Percentiles rank a stretch among this genome's conserved stretches.
Evolutionary conservation across 805 yeast genomes (phyloP).

Genomic region (Kockiozyma suomiensis): DNA sequence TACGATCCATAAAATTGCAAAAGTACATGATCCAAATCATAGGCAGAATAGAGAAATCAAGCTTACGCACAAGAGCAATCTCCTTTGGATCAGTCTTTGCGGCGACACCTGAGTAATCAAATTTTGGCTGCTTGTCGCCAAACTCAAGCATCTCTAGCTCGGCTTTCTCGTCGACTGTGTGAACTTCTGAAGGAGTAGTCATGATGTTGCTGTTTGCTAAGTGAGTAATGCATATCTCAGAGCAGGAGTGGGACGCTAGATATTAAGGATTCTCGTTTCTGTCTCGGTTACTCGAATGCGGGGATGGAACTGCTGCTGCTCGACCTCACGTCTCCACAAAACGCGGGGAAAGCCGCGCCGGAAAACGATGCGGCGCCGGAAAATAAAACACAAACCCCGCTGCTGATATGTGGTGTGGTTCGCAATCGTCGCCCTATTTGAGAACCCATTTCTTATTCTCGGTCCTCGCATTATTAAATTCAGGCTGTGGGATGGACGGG

Average conservation of each 20-base stretch:
- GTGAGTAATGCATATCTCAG: no score
- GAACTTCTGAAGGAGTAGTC: neutral
- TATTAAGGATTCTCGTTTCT: no score
- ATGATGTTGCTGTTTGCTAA: neutral
- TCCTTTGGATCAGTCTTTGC: conserved; percentile 38
- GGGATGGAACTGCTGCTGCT: neutral
- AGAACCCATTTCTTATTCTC: no score
- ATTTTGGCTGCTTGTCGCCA: neutral
- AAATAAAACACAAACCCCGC: no score
- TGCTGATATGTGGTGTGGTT: neutral
- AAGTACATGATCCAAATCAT: conserved; percentile 55
- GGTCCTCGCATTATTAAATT: no score
- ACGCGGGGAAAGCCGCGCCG: conserved; percentile 2
- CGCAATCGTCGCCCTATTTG: neutral
- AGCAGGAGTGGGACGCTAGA: no score
- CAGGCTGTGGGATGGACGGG: no score
- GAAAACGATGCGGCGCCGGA: neutral
- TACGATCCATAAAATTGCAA: conserved; percentile 48
- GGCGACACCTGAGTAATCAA: conserved; percentile 16
- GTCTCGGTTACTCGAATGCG: neutral
- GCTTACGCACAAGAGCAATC: conserved; percentile 49
- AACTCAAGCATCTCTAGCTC: conserved; percentile 10
- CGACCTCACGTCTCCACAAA: no score
- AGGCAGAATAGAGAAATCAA: conserved; percentile 54
- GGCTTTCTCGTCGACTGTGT: neutral